phyloP scores from a whole-genome alignment of 139 green algal genomes.

The Prasinococcaceae sp. region DNA sequence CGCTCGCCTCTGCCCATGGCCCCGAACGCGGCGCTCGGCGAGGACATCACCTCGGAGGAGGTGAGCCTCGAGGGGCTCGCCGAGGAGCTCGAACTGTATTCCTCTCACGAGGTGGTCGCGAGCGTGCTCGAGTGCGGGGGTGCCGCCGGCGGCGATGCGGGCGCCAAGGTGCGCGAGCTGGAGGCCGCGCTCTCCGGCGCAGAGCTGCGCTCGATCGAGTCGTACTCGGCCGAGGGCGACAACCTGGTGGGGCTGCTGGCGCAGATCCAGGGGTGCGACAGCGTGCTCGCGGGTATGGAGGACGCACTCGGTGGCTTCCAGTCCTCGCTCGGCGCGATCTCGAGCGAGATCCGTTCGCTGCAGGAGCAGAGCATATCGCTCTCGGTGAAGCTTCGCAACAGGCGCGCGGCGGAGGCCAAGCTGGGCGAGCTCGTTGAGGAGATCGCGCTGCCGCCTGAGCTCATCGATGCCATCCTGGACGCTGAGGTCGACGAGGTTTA shows the following conservation, averaged over 20 bases:
- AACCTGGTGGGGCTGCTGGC: slow-evolving; percentile 72
- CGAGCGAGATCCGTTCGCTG: slow-evolving; percentile 31
- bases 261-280: slow-evolving; percentile 79
- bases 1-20: no score
- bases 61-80: slow-evolving; percentile 17
- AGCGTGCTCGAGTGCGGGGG: not conserved
- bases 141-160: not conserved
- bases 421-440: slow-evolving; percentile 72
- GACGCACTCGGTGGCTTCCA: slow-evolving; percentile 68
- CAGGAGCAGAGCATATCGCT: slow-evolving; percentile 61
- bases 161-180: not conserved
- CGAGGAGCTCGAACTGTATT: slow-evolving; percentile 19
- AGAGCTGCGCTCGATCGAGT: not conserved
- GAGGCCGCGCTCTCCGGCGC: not conserved
- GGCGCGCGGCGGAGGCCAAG: slow-evolving; percentile 25
- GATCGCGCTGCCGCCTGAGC: slow-evolving; percentile 54
- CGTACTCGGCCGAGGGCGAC: slow-evolving; percentile 80
- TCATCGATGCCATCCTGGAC: slow-evolving; percentile 72
- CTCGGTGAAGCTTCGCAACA: slow-evolving; percentile 71
- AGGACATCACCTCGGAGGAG: no score
- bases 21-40: no score
- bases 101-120: slow-evolving; percentile 10
- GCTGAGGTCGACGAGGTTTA: slow-evolving; percentile 59
- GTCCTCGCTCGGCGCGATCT: slow-evolving; percentile 50
- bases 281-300: slow-evolving; percentile 78